These are phyloP conservation scores for Epichloe amarillans DNA, from an alignment of 2,329 filamentous ascomycete genomes.

Conservation along the genomic window DNA sequence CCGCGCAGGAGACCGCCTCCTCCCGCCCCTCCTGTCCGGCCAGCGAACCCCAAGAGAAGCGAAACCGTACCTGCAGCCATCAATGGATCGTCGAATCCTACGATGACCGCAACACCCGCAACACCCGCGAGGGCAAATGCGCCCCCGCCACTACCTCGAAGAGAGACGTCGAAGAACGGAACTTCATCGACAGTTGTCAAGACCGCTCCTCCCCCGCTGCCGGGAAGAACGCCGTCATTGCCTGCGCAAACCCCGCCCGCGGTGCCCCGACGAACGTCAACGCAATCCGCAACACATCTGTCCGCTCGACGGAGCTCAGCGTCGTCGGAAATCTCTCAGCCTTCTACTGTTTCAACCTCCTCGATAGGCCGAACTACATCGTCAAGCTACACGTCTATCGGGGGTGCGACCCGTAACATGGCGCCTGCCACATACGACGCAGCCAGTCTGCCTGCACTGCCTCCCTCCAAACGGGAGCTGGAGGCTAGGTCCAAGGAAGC, in stretches of 20 bases:
- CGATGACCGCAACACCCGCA: slow-evolving; percentile 24
- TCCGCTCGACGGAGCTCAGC: slow-evolving; percentile 38
- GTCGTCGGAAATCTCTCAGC: slow-evolving; percentile 42
- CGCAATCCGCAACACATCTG: slow-evolving; percentile 23
- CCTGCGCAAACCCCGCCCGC: slow-evolving; percentile 31
- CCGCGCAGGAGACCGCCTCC: slow-evolving; percentile 28
- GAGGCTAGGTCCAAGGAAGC: slow-evolving; percentile 30
- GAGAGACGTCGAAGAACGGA: slow-evolving; percentile 12
- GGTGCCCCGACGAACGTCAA: slow-evolving; percentile 35
- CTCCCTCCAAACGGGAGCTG: slow-evolving; percentile 39
- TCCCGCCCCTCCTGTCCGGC: slow-evolving; percentile 28
- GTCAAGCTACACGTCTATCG: slow-evolving; percentile 34
- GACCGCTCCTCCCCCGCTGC: slow-evolving; percentile 20
- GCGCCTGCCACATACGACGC: slow-evolving; percentile 40
- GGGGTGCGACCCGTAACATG: slow-evolving; percentile 32
- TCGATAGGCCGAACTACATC: slow-evolving; percentile 33
- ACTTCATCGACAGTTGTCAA: slow-evolving; percentile 7
- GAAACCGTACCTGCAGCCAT: slow-evolving; percentile 20
- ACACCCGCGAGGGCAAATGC: slow-evolving; percentile 24
- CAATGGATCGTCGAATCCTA: slow-evolving; percentile 8
- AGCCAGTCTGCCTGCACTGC: slow-evolving; percentile 43
- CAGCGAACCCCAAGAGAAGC: slow-evolving; percentile 22
- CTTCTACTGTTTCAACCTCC: slow-evolving; percentile 39
- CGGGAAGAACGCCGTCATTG: slow-evolving; percentile 16
- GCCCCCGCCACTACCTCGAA: slow-evolving; percentile 24